Base-by-base conservation (phyloP, 495 filamentous ascomycete genomes). In the Aspergillus diversus region DNA sequence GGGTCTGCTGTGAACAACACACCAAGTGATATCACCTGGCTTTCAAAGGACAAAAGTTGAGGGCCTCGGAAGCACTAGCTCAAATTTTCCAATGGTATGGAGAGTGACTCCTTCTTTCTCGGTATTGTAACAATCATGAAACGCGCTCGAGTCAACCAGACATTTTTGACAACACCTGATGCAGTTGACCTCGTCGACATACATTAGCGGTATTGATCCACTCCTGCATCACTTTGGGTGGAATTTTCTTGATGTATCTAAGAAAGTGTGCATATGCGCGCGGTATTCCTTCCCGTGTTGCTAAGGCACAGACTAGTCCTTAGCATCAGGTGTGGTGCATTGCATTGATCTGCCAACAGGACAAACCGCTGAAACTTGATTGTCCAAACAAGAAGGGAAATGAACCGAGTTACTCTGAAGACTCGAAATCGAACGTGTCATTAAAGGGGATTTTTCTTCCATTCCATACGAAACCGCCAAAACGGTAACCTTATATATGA, bases 201-300 rank as follows among this genome's bases (percentile, higher is more conserved):
- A 53, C 57, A 60, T 60, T 60, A 60, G 57, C 16, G 46, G 46
- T 52, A 60, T 52, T 60, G 57, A 37, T 32, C 35, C 32, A 52
- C 51, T 54, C 51, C 32, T 9, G 51, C 27, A 11, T 54, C 7
- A 9, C 4, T n/a, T 33, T 33, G 27, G 51, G 27, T 11, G 33
- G 27, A 33, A n/a, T 8, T n/a, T 8, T 33, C 27, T 34, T 12
- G 51, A 54, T 52, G 57, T 60, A 60, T 61, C 42, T 59, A 48
- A 49, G 39, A 59, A 48, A 42, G 13, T n/a, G 8, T 54, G 27
- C 51, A 54, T 54, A 54, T 54, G 51, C 51, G 21, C 21, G 51
- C 51, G 27, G 33, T 54, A 54, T 54, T 54, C 51, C 51, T 54
- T 54, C 51, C 51, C 51, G 51, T 54, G 51, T 54, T 54, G 51